Evolutionary conservation across 331 rosid species (phyloP), one percentile per base, ranked within the genome.

Genomic region (Telfairia occidentalis): DNA sequence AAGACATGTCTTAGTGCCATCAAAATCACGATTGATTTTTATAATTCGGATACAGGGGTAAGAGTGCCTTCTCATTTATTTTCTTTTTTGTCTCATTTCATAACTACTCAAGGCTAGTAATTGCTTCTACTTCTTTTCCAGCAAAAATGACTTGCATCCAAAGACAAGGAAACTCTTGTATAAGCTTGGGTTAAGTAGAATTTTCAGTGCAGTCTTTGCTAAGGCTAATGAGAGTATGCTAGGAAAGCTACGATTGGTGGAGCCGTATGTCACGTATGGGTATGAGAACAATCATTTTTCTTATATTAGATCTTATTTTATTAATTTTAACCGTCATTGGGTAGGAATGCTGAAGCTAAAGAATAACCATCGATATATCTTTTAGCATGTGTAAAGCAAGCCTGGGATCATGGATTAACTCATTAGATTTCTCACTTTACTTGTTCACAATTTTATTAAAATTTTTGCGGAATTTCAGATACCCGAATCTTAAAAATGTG

Each of bases 231-330:
- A 86, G 15, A 84, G 80, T 38, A 46, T 81, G 3, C 28, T 89
- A 79, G 95, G 85, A 71, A 89, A 88, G 81, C 81, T 94, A 75
- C 90, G 74, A 63, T 88, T 66, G 76, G 91, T 91, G 76, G 97
- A 94, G 85, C 98, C 98, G 5, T 94, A 77, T 80, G 92, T 94
- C 35, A 89, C 97, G 64, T 94, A 91, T 43, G 98, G 98, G 97
- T 94, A 85, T n/a, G 87, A 0, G 12, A 70, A 59, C 50, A 13
- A 16, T 82, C 4, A 4, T 12, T 53, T 63, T 77, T 80, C 23
- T 60, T 45, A 19, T 45, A 7, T 16, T 61, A 32, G 35, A n/a
- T n/a, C 4, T 16, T 32, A 9, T 40, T 1, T 70, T 50, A n/a
- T n/a, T n/a, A n/a, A n/a, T n/a, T n/a, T n/a, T n/a, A n/a, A n/a